Evolutionary conservation across 768 basidiomycete species (phyloP).

Genomic region (Boletus eberwhitei): DNA sequence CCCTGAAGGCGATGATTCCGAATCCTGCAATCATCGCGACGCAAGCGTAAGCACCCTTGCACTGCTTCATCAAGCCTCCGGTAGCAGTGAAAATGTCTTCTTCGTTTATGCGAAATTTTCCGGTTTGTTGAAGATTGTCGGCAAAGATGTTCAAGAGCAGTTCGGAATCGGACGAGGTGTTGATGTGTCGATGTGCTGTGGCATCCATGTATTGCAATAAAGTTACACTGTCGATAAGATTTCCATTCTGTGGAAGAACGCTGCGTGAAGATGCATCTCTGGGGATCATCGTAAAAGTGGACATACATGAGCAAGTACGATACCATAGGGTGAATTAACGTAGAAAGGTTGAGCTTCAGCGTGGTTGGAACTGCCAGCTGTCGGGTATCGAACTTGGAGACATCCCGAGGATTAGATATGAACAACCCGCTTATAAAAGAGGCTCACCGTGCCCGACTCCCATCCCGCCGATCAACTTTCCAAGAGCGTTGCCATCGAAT

Average conservation of each 20-base stretch:
- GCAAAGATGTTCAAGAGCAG: constrained; percentile 96
- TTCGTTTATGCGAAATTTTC: constrained; percentile 98
- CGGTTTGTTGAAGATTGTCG: constrained; percentile 95
- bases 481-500: constrained; percentile 77
- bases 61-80: constrained; percentile 81
- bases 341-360: constrained; percentile 99
- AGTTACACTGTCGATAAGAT: constrained; percentile 87
- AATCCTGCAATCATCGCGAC: constrained; percentile 99
- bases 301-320: constrained; percentile 94
- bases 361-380: constrained; percentile 94
- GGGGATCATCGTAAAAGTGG: not conserved
- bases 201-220: constrained; percentile 95
- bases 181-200: constrained; percentile 96
- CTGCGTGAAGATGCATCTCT: constrained; percentile 1
- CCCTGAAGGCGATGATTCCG: constrained; percentile 95
- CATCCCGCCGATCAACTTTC: constrained; percentile 87
- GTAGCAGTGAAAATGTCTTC: constrained; percentile 98
- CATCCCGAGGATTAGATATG: constrained; percentile 9
- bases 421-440: not conserved
- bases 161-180: constrained; percentile 98
- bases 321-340: constrained; percentile 99
- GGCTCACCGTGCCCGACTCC: constrained; percentile 91
- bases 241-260: constrained; percentile 73
- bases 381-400: constrained; percentile 86
- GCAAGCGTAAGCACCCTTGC: constrained; percentile 93